These are phyloP conservation scores for Hemisphaericaspora lyxosophila DNA, from an alignment of 1,139 yeast species.

Conservation along the genomic window DNA sequence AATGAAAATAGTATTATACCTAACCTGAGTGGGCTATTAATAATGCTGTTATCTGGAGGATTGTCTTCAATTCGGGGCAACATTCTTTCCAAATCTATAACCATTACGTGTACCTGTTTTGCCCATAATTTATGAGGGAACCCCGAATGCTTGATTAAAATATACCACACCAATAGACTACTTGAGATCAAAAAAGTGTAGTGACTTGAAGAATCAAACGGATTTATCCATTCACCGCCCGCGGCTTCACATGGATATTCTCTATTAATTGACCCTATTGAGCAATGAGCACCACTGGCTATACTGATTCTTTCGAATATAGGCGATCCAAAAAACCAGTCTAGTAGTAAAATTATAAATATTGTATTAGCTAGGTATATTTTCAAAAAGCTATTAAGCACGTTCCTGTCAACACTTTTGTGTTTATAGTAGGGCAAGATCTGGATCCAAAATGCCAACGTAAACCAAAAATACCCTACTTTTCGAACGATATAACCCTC, in stretches of 20 bases:
- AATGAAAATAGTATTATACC: constrained; percentile 11
- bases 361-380: constrained; percentile 11
- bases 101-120: constrained; percentile 5
- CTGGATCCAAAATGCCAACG: constrained; percentile 15
- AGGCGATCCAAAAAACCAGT: constrained; percentile 51
- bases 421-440: constrained; percentile 3
- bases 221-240: constrained; percentile 51
- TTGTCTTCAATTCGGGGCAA: neutral
- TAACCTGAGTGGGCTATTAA: neutral
- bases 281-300: constrained; percentile 44
- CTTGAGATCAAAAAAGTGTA: constrained; percentile 52
- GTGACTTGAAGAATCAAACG: constrained; percentile 68
- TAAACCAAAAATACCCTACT: constrained; percentile 32
- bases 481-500: constrained; percentile 24
- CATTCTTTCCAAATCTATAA: constrained; percentile 8
- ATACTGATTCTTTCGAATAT: constrained; percentile 43
- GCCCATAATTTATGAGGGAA: constrained; percentile 4
- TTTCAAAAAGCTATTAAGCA: constrained; percentile 5
- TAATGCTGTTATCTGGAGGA: neutral
- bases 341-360: constrained; percentile 12
- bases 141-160: constrained; percentile 19
- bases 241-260: constrained; percentile 15
- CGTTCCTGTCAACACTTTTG: constrained; percentile 3
- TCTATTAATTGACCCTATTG: constrained; percentile 7
- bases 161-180: constrained; percentile 44